phyloP scores from a whole-genome alignment of 768 basidiomycete species.

The Agrocybe chaxingu region DNA sequence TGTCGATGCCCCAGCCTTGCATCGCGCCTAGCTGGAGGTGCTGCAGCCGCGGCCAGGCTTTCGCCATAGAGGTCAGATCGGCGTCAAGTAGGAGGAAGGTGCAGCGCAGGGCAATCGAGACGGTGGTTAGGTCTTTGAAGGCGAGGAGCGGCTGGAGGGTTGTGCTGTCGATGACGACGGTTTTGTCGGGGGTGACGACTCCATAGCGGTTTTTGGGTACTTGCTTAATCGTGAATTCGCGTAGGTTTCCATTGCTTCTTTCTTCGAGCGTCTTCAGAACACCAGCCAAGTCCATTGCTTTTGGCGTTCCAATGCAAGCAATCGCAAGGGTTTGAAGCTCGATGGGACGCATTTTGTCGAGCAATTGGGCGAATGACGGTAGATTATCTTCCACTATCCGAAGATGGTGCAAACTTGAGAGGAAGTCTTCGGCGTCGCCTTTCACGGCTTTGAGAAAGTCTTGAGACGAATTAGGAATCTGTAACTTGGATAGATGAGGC shows the following conservation, averaged over 20 bases:
- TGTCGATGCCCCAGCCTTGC: conserved; percentile 1
- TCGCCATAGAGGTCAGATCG: conserved; percentile 8
- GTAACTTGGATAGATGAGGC: conserved; percentile 5
- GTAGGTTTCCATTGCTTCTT: conserved; percentile 1
- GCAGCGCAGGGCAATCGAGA: conserved; percentile 9
- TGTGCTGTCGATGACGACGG: background rate
- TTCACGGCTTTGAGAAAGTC: conserved; percentile 1
- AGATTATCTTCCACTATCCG: conserved; percentile 2
- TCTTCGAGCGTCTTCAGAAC: background rate
- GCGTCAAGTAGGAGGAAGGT: conserved; percentile 7
- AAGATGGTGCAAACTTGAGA: conserved; percentile 5
- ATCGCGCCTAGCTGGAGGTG: conserved; percentile 8
- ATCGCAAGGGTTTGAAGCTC: conserved; percentile 3
- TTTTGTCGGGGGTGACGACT: background rate
- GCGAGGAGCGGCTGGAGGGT: conserved; percentile 5
- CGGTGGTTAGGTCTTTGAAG: conserved; percentile 3
- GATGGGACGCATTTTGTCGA: background rate
- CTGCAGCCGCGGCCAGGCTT: conserved; percentile 12
- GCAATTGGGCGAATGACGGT: background rate
- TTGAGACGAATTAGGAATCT: conserved; percentile 4
- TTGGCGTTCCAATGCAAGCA: background rate
- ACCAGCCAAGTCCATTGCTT: background rate
- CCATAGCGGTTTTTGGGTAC: background rate
- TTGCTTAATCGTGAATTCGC: conserved; percentile 1
- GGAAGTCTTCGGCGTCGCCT: background rate